Evolutionary conservation across 495 filamentous ascomycete species (phyloP).

Genomic region (Penicillium cosmopolitanum): DNA sequence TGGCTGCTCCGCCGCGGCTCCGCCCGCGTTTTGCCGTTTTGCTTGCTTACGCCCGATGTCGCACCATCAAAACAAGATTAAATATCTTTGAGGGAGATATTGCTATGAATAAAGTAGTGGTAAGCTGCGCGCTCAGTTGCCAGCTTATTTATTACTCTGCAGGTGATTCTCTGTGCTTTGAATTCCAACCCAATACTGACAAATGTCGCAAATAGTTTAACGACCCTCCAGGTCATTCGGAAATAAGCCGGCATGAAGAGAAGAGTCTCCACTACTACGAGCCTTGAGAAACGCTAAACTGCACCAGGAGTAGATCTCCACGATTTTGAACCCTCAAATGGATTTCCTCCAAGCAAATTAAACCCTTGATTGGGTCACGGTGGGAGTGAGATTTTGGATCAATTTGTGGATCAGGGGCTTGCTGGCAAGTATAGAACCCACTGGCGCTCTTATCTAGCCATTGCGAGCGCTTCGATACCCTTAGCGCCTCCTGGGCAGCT

Average conservation of each 20-base stretch:
- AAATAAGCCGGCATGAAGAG: background rate
- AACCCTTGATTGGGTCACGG: background rate
- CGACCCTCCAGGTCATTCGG: background rate
- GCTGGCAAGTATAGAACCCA: background rate
- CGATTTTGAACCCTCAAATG: background rate
- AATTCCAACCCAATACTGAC: too few species aligned
- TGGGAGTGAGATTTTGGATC: slow-evolving; percentile 1
- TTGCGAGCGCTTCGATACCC: background rate
- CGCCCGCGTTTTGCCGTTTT: background rate
- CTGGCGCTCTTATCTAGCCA: background rate
- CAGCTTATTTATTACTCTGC: too few species aligned
- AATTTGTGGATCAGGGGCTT: background rate
- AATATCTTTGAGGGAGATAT: background rate
- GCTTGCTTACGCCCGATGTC: background rate
- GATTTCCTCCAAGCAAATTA: background rate
- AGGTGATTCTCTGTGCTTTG: too few species aligned
- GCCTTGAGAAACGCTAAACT: slow-evolving; percentile 1
- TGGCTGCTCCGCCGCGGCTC: background rate
- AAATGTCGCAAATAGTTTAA: background rate
- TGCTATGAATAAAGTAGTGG: too few species aligned
- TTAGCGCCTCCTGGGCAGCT: background rate
- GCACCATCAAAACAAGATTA: background rate
- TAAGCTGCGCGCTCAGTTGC: too few species aligned
- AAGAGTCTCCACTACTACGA: background rate
- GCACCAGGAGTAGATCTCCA: background rate